Percentiles rank a stretch among this genome's conserved stretches.
Conservation (phyloP, 345 rosid species). For the Cardamine resedifolia region DNA sequence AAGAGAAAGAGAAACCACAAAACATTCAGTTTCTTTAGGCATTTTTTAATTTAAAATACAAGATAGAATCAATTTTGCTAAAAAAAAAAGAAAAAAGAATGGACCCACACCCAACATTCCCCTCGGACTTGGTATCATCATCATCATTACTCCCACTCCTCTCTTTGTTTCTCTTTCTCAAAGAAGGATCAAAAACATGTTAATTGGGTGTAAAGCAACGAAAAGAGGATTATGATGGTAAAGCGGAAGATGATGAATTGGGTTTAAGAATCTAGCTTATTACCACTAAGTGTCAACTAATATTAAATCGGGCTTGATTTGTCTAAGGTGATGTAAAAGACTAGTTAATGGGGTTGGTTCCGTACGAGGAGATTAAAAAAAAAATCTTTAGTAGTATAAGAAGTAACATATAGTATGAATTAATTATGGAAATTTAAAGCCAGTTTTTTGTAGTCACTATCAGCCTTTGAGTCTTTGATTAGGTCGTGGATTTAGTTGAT, state of each 20-base stretch:
- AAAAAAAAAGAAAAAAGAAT: not conserved
- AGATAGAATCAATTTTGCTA: not conserved
- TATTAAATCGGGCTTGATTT: not conserved
- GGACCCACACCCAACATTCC: slow-evolving; percentile 23
- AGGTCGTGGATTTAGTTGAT: not conserved
- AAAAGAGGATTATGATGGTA: not conserved
- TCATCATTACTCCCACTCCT: slow-evolving; percentile 5
- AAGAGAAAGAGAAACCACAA: not conserved
- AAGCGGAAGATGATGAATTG: slow-evolving; percentile 12
- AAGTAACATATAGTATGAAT: not conserved
- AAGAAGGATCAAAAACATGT: slow-evolving; percentile 5
- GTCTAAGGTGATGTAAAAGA: not conserved
- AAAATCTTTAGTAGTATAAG: not conserved
- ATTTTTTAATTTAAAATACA: not conserved
- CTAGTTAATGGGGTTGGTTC: not conserved
- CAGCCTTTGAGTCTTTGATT: not conserved
- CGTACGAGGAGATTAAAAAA: not conserved
- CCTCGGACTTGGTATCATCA: slow-evolving; percentile 2
- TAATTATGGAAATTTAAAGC: not conserved
- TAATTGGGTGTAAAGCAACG: slow-evolving; percentile 16
- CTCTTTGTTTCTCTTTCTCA: not conserved
- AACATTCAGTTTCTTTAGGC: not conserved
- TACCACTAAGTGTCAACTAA: not conserved
- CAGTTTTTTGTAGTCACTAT: not conserved
- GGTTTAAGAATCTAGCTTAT: not conserved